Evolutionary conservation across 164 flowering plant genomes (phyloP), one percentile per base, ranked within the genome.

Genomic region (Vitis rotundifolia): DNA sequence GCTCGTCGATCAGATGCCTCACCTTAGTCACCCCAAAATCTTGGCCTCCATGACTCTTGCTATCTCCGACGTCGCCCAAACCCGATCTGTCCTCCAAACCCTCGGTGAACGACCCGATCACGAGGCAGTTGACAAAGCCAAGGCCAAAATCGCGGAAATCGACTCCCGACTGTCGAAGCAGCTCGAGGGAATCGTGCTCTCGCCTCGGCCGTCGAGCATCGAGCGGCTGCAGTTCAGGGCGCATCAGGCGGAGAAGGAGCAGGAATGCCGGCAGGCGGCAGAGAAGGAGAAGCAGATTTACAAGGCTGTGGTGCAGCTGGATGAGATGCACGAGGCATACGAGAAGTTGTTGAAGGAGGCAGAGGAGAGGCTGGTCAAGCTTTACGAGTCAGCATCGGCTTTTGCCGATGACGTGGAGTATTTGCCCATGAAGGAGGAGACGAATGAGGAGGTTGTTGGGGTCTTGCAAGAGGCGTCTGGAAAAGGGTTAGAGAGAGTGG

Each of bases 281-380:
- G 89, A 88, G 82, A 79, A 77, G 77, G 97, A 92, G 84, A 82
- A 72, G 78, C 16, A 55, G 55, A 49, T 69, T 16, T 90, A 69
- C 54, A 85, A 82, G 68, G 79, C 91, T 44, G 73, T 92, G 57
- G 49, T 91, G 47, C 75, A 79, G 60, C 59, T 94, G 73, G 97
- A 92, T n/a, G 92, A 91, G 80, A 82, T 92, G 94, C 97, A 94
- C 70, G 90, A 81, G 56, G 80, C 87, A 7, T 92, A 92, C 68
- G 94, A 67, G 82, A 87, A 73, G 82, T 68, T 91, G 62, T 69
- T 92, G 83, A 83, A 70, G 73, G 91, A 88, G 10, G 94, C 92
- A 49, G 99, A 94, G 84, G 83, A 77, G 72, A 76, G 81, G 73
- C 71, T 94, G 76, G 79, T 78, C 59, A 86, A 68, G 83, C 82